A percentile compares a stretch with the other conserved stretches of the same genome.
Conservation (phyloP, 768 basidiomycete genomes). For the Pisolithus marmoratus region DNA sequence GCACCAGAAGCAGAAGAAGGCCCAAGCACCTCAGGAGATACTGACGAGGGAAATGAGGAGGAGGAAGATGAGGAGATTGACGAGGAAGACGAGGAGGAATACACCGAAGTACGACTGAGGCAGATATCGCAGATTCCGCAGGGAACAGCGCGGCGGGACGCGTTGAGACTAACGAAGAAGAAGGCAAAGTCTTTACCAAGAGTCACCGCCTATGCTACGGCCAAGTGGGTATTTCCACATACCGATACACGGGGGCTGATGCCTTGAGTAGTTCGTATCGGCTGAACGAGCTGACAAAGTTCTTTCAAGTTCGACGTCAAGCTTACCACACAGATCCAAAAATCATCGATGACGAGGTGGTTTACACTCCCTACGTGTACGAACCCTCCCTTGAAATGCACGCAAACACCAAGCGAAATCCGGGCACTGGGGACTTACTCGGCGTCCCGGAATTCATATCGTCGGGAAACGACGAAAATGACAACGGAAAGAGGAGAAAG, state of each 20-base stretch:
- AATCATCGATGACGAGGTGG: slow-evolving; percentile 88
- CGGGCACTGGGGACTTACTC: slow-evolving; percentile 62
- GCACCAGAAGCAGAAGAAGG: slow-evolving; percentile 35
- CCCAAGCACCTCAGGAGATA: slow-evolving; percentile 48
- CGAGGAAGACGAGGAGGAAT: slow-evolving; percentile 44
- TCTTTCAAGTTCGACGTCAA: slow-evolving; percentile 76
- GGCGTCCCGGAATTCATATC: slow-evolving; percentile 56
- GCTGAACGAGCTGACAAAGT: slow-evolving; percentile 81
- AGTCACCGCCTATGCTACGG: slow-evolving; percentile 96
- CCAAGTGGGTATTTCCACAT: slow-evolving; percentile 49
- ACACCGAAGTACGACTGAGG: slow-evolving; percentile 51
- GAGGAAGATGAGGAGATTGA: slow-evolving; percentile 59
- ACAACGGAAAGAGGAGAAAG: slow-evolving; percentile 38
- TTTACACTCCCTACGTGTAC: slow-evolving; percentile 89
- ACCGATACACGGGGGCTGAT: neutral
- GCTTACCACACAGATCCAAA: slow-evolving; percentile 85
- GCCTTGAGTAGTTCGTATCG: slow-evolving; percentile 66
- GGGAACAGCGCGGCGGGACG: slow-evolving; percentile 89
- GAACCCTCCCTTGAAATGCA: slow-evolving; percentile 39
- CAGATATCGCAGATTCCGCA: slow-evolving; percentile 92
- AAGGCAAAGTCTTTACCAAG: slow-evolving; percentile 88
- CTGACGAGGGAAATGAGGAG: slow-evolving; percentile 54
- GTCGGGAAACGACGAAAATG: slow-evolving; percentile 29
- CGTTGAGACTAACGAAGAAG: slow-evolving; percentile 85
- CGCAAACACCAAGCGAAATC: slow-evolving; percentile 20